Percentiles rank a stretch among this genome's conserved stretches.
These are phyloP conservation scores for Aspergillus fumigatus DNA, from an alignment of 2,329 filamentous ascomycete species.

Conservation along the genomic window DNA sequence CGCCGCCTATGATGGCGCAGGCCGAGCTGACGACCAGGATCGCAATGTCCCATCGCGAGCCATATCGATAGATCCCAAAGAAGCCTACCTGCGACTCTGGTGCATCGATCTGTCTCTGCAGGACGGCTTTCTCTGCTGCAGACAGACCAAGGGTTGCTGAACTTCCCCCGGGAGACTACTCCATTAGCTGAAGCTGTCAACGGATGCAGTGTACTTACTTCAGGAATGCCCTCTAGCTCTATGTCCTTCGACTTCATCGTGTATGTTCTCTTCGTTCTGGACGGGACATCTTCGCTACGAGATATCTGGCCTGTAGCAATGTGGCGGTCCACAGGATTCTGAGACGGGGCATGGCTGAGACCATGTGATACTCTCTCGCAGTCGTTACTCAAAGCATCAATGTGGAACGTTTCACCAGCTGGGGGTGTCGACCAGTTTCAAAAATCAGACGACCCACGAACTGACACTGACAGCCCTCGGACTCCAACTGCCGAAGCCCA, in stretches of 20 bases:
- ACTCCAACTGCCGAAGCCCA: not conserved
- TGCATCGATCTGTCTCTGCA: conserved; percentile 62
- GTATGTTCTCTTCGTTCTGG: not conserved
- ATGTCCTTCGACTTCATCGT: conserved; percentile 6
- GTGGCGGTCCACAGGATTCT: not conserved
- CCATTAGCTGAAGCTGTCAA: conserved; percentile 21
- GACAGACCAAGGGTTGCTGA: conserved; percentile 7
- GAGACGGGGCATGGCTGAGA: not conserved
- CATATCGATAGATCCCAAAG: conserved; percentile 62
- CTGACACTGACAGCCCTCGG: not conserved
- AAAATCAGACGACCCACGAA: not conserved
- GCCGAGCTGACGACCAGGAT: conserved; percentile 57
- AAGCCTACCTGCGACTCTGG: conserved; percentile 59
- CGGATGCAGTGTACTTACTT: not conserved
- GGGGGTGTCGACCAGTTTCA: not conserved
- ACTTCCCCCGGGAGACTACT: not conserved
- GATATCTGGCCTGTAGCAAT: not conserved
- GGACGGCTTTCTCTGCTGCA: conserved; percentile 56
- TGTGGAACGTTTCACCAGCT: not conserved
- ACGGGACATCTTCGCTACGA: not conserved
- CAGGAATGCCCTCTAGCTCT: not conserved
- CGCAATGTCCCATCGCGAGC: conserved; percentile 57
- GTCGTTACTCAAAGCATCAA: not conserved
- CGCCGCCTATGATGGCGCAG: conserved; percentile 64
- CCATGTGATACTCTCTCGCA: not conserved